Percentiles rank a stretch among this genome's conserved stretches.
Evolutionary conservation across 345 rosid species (phyloP).

Genomic region (Eucalyptus dawsonii): DNA sequence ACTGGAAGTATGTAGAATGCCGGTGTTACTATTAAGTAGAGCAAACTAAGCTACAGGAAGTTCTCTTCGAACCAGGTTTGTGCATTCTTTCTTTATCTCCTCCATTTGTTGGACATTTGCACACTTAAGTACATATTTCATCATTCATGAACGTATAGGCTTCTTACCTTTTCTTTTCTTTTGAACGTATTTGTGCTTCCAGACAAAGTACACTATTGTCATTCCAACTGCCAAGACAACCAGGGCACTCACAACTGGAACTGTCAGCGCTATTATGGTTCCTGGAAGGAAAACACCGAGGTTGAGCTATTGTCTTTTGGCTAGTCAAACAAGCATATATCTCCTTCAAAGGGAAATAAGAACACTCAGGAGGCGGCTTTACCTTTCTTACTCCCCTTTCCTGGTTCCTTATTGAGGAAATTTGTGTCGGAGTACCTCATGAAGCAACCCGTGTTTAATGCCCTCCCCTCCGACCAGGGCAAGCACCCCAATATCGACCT

Average conservation of each 20-base stretch:
- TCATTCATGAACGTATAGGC: neutral
- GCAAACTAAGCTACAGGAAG: neutral
- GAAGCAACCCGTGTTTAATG: conserved; percentile 78
- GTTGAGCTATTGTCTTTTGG: neutral
- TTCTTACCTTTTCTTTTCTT: conserved; percentile 60
- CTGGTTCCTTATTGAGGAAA: conserved; percentile 50
- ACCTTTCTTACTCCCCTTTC: conserved; percentile 58
- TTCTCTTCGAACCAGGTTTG: neutral
- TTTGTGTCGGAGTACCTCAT: conserved; percentile 67
- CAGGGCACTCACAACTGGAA: conserved; percentile 55
- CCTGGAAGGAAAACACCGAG: conserved; percentile 21
- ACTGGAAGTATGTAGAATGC: neutral
- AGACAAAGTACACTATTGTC: conserved; percentile 41
- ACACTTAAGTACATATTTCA: neutral
- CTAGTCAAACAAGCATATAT: neutral
- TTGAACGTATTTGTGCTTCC: conserved; percentile 50
- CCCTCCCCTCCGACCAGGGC: conserved; percentile 87
- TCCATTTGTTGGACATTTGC: neutral
- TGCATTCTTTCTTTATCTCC: neutral
- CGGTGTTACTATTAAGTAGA: neutral
- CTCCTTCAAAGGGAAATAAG: neutral
- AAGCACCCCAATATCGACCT: conserved; percentile 43
- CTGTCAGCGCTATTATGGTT: conserved; percentile 41
- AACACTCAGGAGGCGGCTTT: neutral
- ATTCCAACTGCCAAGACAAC: conserved; percentile 45